Base-by-base conservation (phyloP, 345 rosid species). In the Citropsis articulata region DNA sequence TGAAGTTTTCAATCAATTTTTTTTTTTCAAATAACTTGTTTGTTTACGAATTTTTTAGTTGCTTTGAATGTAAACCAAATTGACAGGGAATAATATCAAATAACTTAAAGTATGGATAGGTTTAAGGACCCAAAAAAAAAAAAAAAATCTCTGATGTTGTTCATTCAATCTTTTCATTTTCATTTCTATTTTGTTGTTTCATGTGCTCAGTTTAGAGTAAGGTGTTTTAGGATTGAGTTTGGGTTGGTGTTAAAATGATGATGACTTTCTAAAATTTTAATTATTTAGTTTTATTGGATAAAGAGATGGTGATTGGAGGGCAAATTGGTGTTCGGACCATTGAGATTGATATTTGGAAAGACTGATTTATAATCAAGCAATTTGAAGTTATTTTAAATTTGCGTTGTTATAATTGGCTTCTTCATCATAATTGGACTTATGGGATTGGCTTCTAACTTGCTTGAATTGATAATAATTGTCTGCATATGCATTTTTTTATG, bases 211-310 rank as follows among this genome's bases (percentile, higher is more conserved):
- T 50, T 50, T 67, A 7, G 60, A 35, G 30, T 50, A 56, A 21
- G 64, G 16, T 21, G 13, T 56, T 71, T 71, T 25, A 72, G 65
- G 31, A 72, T 72, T 65, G 63, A 42, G 64, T 50, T 48, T 66
- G n/a, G 62, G 50, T 75, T 50, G 14, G 13, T 9, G 30, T 40
- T 74, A n/a, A 64, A 48, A 38, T 28, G 60, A 27, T 66, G 35
- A 4, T n/a, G 42, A 1, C 14, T 14, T 1, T 48, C 31, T 7
- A 45, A 13, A n/a, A 9, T 66, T 50, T 63, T 42, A 22, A 64
- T 50, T 62, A 14, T 40, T 63, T 48, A 45, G 22, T 21, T 66
- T 4, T 72, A 50, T 18, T 57, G 63, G 64, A 33, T 19, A 12
- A 36, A 68, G 14, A 24, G 50, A n/a, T 24, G 38, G 30, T 28